Evolutionary conservation across 2,329 filamentous ascomycete species (phyloP), one percentile per base, ranked within the genome.

Genomic region (Colletotrichum chrysophilum): DNA sequence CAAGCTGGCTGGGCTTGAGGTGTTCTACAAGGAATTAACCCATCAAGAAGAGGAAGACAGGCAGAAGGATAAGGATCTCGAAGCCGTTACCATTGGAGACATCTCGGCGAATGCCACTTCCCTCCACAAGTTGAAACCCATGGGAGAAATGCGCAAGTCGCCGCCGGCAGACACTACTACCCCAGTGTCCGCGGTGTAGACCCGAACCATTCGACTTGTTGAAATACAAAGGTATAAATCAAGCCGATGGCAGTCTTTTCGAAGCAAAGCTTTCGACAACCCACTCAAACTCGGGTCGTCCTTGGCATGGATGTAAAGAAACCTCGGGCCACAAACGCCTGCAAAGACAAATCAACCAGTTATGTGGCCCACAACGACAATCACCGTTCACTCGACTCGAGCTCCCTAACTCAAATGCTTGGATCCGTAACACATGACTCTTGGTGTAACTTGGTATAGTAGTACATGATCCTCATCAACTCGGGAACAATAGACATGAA

Each of bases 391-490:
- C 24, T 58, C 55, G 9, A 43, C 9, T 34, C 12, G 10, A 36
- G 18, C 30, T 32, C n/a, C 1, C 55, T 3, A 16, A 58, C 7
- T 28, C 1, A 3, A 14, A 34, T n/a, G 28, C 18, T 10, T 58
- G 28, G 13, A 60, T 58, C 66, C 32, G 32, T 38, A 60, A 60
- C 55, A 60, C 30, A 58, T 60, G 52, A 21, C 34, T 60, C 52
- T 43, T 68, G 18, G 55, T 60, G 67, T 52, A 62, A 34, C 34
- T 62, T 71, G 69, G 69, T 71, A 71, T 71, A 71, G 69, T 71
- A 55, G 52, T 71, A 71, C 69, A 71, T 66, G 43, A 66, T 38
- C 62, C 69, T 66, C 69, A 38, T 71, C 34, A 30, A 36, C 56
- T 32, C 21, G 18, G 34, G 38, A 70, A 70, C 18, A 70, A 52